Percentiles rank a stretch among this genome's conserved stretches.
Conservation (phyloP, 257 asterid species). For the Salvia rosmarinus region DNA sequence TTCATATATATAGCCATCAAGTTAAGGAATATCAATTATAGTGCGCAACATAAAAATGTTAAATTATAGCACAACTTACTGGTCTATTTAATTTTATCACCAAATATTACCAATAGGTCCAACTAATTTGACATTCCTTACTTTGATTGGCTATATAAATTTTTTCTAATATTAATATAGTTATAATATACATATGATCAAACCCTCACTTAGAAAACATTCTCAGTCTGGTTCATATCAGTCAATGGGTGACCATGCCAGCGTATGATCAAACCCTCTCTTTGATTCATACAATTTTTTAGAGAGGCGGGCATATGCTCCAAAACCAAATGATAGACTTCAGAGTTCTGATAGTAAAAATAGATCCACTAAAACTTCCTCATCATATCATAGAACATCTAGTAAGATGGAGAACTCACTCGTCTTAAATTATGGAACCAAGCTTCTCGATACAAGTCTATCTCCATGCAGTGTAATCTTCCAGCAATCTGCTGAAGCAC, state of each 20-base stretch:
- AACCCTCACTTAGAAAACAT: neutral
- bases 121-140: too few species aligned
- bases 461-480: conserved; percentile 80
- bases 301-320: neutral
- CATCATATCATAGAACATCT: neutral
- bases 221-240: too few species aligned
- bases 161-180: too few species aligned
- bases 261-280: conserved; percentile 1
- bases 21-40: too few species aligned
- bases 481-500: conserved; percentile 86
- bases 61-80: too few species aligned
- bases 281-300: neutral
- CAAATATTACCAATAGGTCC: too few species aligned
- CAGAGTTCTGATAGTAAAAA: neutral
- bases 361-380: neutral
- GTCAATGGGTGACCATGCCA: too few species aligned
- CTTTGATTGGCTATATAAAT: too few species aligned
- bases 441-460: conserved; percentile 58
- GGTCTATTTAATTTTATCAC: too few species aligned
- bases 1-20: too few species aligned
- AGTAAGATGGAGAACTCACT: conserved; percentile 13
- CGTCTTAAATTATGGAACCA: conserved; percentile 49
- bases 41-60: too few species aligned
- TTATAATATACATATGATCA: too few species aligned
- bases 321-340: neutral